Evolutionary conservation across 257 asterid genomes (phyloP).

Genomic region (Gardenia jasminoides): DNA sequence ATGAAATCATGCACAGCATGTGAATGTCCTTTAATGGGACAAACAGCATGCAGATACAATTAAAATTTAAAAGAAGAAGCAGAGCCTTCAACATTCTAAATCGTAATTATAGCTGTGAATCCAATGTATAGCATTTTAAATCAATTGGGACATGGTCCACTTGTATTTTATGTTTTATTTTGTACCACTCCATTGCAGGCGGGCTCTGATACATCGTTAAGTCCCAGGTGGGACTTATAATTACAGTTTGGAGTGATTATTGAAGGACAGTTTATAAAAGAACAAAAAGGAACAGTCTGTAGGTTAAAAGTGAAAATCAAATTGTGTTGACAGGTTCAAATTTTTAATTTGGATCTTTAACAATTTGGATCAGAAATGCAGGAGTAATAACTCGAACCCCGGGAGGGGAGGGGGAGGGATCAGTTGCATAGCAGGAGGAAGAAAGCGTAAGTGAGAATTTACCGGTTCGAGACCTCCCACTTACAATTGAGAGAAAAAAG

Average conservation of each 20-base stretch:
- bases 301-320: background rate
- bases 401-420: too few relatives aligned
- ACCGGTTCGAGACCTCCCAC: too few relatives aligned
- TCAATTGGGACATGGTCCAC: background rate
- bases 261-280: background rate
- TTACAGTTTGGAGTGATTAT: too few relatives aligned
- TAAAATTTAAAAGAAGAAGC: background rate
- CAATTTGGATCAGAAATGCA: background rate
- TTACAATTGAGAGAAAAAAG: too few relatives aligned
- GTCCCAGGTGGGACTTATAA: too few relatives aligned
- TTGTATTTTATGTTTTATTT: background rate
- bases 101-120: background rate
- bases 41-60: background rate
- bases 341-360: background rate
- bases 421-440: too few relatives aligned
- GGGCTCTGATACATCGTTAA: too few relatives aligned
- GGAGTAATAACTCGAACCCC: too few relatives aligned
- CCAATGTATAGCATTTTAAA: background rate
- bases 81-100: background rate
- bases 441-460: too few relatives aligned
- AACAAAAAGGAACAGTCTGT: too few relatives aligned
- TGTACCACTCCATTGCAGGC: too few relatives aligned
- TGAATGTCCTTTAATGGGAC: slow-evolving; percentile 4
- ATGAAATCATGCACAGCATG: slow-evolving; percentile 1
- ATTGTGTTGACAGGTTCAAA: background rate